Percentiles rank a stretch among this genome's conserved stretches.
phyloP scores from a whole-genome alignment of 2,329 filamentous ascomycete species.

The Neurospora sp. region DNA sequence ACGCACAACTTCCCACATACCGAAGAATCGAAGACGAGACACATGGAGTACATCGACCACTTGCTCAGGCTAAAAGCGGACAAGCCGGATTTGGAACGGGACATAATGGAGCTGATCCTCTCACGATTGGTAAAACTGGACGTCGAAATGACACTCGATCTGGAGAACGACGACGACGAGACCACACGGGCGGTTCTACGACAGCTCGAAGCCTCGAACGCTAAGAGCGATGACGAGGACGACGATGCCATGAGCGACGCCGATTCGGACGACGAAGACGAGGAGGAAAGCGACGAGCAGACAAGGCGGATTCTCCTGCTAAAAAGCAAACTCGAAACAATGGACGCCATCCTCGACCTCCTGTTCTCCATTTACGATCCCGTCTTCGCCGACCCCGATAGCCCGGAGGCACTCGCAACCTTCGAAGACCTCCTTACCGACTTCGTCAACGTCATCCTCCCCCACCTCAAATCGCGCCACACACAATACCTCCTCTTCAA shows the following conservation, averaged over 20 bases:
- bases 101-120: constrained; percentile 74
- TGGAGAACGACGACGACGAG: constrained; percentile 89
- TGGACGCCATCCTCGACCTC: constrained; percentile 81
- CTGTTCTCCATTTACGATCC: constrained; percentile 77
- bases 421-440: constrained; percentile 76
- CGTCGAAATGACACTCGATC: constrained; percentile 85
- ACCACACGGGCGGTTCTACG: constrained; percentile 63
- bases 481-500: constrained; percentile 95
- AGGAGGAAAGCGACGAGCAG: constrained; percentile 56
- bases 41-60: constrained; percentile 83
- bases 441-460: constrained; percentile 80
- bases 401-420: constrained; percentile 58
- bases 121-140: constrained; percentile 88
- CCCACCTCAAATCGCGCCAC: constrained; percentile 62
- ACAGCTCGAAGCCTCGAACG: constrained; percentile 33
- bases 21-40: constrained; percentile 66
- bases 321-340: constrained; percentile 77
- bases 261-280: constrained; percentile 63
- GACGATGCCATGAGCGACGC: constrained; percentile 53
- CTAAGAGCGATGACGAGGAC: constrained; percentile 41
- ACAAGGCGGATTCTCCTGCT: constrained; percentile 58
- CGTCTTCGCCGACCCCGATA: constrained; percentile 59
- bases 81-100: constrained; percentile 64
- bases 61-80: constrained; percentile 70
- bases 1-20: constrained; percentile 63